phyloP scores from a whole-genome alignment of 768 basidiomycete genomes.

The Phanerochaete sordida region DNA sequence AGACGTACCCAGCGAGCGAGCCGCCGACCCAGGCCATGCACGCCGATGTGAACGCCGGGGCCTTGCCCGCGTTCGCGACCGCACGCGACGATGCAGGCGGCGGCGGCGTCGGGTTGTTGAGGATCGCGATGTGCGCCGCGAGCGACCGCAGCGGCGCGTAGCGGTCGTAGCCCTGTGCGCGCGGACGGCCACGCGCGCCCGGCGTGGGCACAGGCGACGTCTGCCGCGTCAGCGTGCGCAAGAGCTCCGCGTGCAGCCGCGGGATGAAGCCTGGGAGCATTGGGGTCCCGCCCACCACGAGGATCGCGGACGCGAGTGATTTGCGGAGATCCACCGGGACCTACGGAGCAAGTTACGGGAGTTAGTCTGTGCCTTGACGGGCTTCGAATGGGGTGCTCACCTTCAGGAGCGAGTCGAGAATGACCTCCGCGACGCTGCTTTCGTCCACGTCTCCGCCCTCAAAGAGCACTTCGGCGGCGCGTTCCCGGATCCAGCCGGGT shows the following conservation, averaged over 20 bases:
- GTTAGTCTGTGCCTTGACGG: not conserved
- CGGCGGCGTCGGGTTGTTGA: slow-evolving; percentile 78
- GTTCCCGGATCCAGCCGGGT: slow-evolving; percentile 94
- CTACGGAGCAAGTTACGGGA: slow-evolving; percentile 34
- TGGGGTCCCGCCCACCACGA: slow-evolving; percentile 85
- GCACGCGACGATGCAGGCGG: slow-evolving; percentile 44
- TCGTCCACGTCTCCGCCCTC: slow-evolving; percentile 89
- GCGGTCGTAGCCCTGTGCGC: slow-evolving; percentile 61
- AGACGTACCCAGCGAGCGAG: slow-evolving; percentile 80
- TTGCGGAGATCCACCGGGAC: slow-evolving; percentile 88
- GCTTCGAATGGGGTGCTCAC: slow-evolving; percentile 31
- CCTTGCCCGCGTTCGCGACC: slow-evolving; percentile 68
- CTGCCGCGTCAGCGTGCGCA: slow-evolving; percentile 46
- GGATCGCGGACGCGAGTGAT: slow-evolving; percentile 77
- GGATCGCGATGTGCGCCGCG: slow-evolving; percentile 67
- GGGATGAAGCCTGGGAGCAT: slow-evolving; percentile 93
- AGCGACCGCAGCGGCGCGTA: slow-evolving; percentile 74
- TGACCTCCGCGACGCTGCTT: slow-evolving; percentile 75
- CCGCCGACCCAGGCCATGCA: slow-evolving; percentile 92
- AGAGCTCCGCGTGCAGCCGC: slow-evolving; percentile 75
- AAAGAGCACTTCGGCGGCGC: slow-evolving; percentile 87
- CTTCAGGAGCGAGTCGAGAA: slow-evolving; percentile 79
- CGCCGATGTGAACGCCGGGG: slow-evolving; percentile 83
- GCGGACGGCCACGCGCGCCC: slow-evolving; percentile 34
- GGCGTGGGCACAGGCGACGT: slow-evolving; percentile 31